These are phyloP conservation scores for Solanum acaule DNA, from an alignment of 257 asterid genomes.

Conservation along the genomic window DNA sequence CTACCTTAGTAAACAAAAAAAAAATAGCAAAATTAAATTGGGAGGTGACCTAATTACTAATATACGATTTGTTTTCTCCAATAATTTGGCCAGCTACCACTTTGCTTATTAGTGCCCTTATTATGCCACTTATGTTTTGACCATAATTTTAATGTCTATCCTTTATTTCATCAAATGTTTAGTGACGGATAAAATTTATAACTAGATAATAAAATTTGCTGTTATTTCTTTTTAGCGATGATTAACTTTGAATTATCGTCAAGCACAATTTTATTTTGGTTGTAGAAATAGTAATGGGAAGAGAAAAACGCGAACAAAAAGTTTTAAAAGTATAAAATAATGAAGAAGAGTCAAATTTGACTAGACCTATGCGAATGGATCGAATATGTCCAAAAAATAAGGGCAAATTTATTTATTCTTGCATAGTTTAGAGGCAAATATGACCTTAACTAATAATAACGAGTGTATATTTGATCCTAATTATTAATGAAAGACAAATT, in stretches of 20 bases:
- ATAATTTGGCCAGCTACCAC: background rate
- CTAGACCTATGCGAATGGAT: background rate
- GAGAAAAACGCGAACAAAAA: background rate
- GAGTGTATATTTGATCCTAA: no score
- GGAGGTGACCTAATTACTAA: conserved; percentile 19
- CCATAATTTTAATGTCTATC: background rate
- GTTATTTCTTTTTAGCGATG: background rate
- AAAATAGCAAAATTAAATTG: background rate
- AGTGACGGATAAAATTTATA: background rate
- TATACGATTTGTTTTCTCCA: background rate
- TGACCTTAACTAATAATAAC: background rate
- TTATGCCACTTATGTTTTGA: background rate
- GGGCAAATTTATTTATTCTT: background rate
- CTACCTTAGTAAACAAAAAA: background rate
- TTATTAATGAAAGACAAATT: background rate
- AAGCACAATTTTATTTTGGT: background rate
- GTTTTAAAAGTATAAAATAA: background rate
- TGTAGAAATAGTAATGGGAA: background rate
- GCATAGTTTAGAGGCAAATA: background rate
- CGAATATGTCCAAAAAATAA: background rate
- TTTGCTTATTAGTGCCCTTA: background rate
- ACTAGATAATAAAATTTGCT: background rate
- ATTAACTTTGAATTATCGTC: background rate
- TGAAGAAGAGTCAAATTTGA: background rate
- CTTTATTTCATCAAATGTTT: background rate